phyloP scores from a whole-genome alignment of 2,329 filamentous ascomycete genomes.

The Aspergillus candidus region DNA sequence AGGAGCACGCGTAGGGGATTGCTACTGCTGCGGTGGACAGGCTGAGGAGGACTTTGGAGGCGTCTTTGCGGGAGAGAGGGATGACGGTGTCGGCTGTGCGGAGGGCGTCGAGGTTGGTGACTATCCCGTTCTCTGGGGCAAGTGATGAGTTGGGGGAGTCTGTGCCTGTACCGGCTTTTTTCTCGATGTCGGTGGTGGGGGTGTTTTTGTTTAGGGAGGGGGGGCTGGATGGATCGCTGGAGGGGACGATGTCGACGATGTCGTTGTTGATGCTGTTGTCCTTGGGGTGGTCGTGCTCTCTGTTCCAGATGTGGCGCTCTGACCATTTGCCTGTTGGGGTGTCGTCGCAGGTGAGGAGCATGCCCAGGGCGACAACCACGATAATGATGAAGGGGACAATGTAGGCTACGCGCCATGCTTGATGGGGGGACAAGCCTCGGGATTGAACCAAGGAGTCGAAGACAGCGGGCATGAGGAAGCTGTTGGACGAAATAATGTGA shows the following conservation, averaged over 20 bases:
- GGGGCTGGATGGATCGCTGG: conserved; percentile 18
- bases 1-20: conserved; percentile 54
- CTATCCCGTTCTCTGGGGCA: conserved; percentile 38
- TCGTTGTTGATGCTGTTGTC: conserved; percentile 10
- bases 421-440: conserved; percentile 56
- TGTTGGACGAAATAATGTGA: conserved; percentile 8
- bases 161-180: conserved; percentile 18
- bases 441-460: conserved; percentile 66
- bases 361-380: conserved; percentile 56
- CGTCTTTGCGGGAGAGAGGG: conserved; percentile 58
- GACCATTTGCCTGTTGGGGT: conserved; percentile 78
- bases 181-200: conserved; percentile 25
- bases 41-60: conserved; percentile 57
- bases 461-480: conserved; percentile 84
- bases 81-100: conserved; percentile 53
- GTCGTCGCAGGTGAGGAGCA: conserved; percentile 71
- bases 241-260: conserved; percentile 24
- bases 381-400: conserved; percentile 77
- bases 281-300: conserved; percentile 32
- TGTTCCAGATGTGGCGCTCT: conserved; percentile 57
- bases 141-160: conserved; percentile 15
- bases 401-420: conserved; percentile 80
- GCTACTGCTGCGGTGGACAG: conserved; percentile 49
- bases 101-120: conserved; percentile 45
- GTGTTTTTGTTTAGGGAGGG: conserved; percentile 16